A percentile compares a stretch with the other conserved stretches of the same genome.
These are phyloP conservation scores for Polymyxa betae DNA, from an alignment of 208 protist genomes.

Conservation along the genomic window DNA sequence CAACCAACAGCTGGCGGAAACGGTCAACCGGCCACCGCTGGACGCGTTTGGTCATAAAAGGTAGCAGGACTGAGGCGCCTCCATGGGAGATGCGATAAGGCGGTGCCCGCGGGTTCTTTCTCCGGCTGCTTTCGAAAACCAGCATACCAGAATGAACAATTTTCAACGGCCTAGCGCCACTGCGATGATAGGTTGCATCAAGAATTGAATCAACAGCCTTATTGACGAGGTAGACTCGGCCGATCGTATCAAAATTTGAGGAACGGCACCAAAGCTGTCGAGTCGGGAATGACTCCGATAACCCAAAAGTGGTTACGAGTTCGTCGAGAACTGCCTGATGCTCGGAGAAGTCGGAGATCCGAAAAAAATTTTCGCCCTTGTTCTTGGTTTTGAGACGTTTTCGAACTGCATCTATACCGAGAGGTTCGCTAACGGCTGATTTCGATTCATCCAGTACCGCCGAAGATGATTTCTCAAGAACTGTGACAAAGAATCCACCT, in stretches of 20 bases:
- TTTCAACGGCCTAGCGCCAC: neutral
- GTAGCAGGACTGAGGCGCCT: neutral
- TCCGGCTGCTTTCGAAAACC: neutral
- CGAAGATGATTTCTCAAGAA: constrained; percentile 68
- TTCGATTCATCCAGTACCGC: neutral
- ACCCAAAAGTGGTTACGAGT: neutral
- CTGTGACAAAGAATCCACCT: constrained; percentile 78
- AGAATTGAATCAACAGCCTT: neutral
- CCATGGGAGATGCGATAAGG: neutral
- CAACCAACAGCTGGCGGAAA: neutral
- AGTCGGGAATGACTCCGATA: neutral
- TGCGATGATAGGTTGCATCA: neutral
- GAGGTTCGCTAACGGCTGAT: neutral
- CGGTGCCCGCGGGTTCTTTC: neutral
- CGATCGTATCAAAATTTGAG: neutral
- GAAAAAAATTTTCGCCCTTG: constrained; percentile 11
- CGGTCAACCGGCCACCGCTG: neutral
- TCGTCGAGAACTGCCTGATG: neutral
- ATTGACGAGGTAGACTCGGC: constrained; percentile 27
- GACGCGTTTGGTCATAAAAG: neutral
- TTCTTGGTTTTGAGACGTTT: neutral
- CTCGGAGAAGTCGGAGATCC: neutral
- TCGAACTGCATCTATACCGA: neutral
- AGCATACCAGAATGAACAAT: constrained; percentile 8
- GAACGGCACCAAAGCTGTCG: constrained; percentile 1